Evolutionary conservation across 2,329 filamentous ascomycete species (phyloP).

Genomic region (Erysiphe pulchra): DNA sequence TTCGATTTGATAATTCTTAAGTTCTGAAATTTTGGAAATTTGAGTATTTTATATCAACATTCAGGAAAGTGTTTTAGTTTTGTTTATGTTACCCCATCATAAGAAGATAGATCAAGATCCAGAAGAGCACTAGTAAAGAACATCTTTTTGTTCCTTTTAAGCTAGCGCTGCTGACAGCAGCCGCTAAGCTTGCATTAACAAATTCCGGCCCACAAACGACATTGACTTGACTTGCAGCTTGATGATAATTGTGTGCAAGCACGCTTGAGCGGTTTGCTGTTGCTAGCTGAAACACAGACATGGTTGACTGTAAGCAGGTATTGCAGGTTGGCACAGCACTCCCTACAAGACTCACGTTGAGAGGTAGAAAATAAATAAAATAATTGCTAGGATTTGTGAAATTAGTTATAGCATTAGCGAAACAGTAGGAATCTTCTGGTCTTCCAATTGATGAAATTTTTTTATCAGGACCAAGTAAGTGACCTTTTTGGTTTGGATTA

Average conservation of each 20-base stretch:
- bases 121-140: no score
- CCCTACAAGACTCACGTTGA: conserved; percentile 45
- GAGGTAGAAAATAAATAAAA: conserved; percentile 66
- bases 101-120: no score
- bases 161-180: conserved; percentile 1
- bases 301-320: conserved; percentile 50
- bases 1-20: no score
- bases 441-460: no score
- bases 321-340: conserved; percentile 49
- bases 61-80: no score
- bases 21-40: no score
- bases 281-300: conserved; percentile 52
- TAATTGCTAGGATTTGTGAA: conserved; percentile 39
- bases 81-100: no score
- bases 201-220: conserved; percentile 31
- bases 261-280: conserved; percentile 38
- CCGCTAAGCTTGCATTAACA: conserved; percentile 26
- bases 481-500: no score
- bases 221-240: conserved; percentile 51
- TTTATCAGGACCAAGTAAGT: no score
- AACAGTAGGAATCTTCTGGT: conserved; percentile 31
- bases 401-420: conserved; percentile 66
- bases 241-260: conserved; percentile 41
- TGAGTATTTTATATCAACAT: no score
- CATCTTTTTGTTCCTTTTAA: no score